Evolutionary conservation across 2,329 filamentous ascomycete genomes (phyloP).

Genomic region (Mycocentrospora acerina): DNA sequence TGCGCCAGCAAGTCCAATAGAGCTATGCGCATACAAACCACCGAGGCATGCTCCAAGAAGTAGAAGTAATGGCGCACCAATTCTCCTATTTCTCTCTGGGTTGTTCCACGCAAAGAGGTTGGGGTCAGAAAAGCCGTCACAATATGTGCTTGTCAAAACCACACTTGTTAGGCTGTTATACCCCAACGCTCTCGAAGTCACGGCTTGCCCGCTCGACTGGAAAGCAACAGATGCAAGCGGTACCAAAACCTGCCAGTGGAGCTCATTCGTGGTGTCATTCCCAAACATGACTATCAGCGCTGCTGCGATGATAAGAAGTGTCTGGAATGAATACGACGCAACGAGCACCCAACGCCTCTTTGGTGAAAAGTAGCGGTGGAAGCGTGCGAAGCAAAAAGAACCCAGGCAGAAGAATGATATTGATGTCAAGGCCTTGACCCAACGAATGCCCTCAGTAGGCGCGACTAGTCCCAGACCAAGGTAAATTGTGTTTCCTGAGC

Average conservation of each 20-base stretch:
- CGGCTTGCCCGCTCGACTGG: constrained; percentile 75
- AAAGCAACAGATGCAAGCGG: constrained; percentile 72
- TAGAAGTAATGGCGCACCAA: constrained; percentile 54
- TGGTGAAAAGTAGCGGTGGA: constrained; percentile 65
- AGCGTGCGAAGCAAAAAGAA: constrained; percentile 68
- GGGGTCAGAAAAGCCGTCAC: constrained; percentile 72
- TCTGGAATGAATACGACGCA: constrained; percentile 44
- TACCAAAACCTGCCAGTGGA: constrained; percentile 57
- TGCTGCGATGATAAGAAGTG: constrained; percentile 44
- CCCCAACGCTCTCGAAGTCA: constrained; percentile 69
- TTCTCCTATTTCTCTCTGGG: constrained; percentile 56
- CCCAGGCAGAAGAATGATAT: constrained; percentile 71
- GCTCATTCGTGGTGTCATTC: constrained; percentile 37
- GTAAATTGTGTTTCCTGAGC: constrained; percentile 72
- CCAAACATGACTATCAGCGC: constrained; percentile 48
- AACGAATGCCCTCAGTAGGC: constrained; percentile 55
- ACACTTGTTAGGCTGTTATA: constrained; percentile 74
- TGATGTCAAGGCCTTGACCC: constrained; percentile 72
- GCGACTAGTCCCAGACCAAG: constrained; percentile 71
- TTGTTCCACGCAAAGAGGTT: constrained; percentile 51
- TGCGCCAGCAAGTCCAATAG: constrained; percentile 53
- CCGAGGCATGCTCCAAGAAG: constrained; percentile 57
- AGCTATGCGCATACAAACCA: constrained; percentile 56
- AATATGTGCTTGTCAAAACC: constrained; percentile 79
- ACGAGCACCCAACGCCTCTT: constrained; percentile 66